Percentiles rank a stretch among this genome's conserved stretches.
phyloP scores from a whole-genome alignment of 2,329 filamentous ascomycete genomes.

The Podosphaera leucotricha region DNA sequence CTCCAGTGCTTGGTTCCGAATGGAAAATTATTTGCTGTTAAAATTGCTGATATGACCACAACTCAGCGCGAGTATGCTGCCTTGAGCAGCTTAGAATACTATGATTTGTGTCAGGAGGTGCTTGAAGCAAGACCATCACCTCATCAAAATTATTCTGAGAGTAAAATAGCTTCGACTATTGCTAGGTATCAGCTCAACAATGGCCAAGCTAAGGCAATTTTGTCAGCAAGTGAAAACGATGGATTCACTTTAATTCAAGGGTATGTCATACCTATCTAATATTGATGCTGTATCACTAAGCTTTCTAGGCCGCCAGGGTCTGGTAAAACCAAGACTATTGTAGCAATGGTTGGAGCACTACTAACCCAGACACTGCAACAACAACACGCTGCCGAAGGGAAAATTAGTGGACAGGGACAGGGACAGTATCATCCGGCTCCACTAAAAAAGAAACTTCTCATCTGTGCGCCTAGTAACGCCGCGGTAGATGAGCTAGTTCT shows the following conservation, averaged over 20 bases:
- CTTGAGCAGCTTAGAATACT: conserved; percentile 74
- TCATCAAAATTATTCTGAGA: conserved; percentile 56
- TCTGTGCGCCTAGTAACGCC: conserved; percentile 96
- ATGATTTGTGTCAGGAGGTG: conserved; percentile 86
- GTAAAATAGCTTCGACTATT: conserved; percentile 44
- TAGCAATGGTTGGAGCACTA: conserved; percentile 81
- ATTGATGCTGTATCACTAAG: not conserved
- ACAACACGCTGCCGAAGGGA: conserved; percentile 5
- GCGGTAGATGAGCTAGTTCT: conserved; percentile 91
- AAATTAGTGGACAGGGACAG: not conserved
- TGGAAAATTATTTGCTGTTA: conserved; percentile 46
- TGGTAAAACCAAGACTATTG: conserved; percentile 94
- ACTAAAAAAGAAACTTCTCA: conserved; percentile 59
- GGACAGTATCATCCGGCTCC: conserved; percentile 11
- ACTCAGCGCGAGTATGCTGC: conserved; percentile 91
- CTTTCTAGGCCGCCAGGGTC: conserved; percentile 61
- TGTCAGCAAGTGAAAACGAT: conserved; percentile 84
- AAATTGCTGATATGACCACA: conserved; percentile 80
- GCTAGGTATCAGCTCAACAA: conserved; percentile 64
- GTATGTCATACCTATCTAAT: conserved; percentile 20
- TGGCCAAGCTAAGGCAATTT: conserved; percentile 76
- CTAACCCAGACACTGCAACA: conserved; percentile 29
- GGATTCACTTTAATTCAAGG: conserved; percentile 92
- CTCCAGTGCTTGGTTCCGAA: conserved; percentile 42
- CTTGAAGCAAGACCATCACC: conserved; percentile 74